Evolutionary conservation across 2,329 filamentous ascomycete species (phyloP), one percentile per base, ranked within the genome.

Genomic region (Kalaharituber pfeilii): DNA sequence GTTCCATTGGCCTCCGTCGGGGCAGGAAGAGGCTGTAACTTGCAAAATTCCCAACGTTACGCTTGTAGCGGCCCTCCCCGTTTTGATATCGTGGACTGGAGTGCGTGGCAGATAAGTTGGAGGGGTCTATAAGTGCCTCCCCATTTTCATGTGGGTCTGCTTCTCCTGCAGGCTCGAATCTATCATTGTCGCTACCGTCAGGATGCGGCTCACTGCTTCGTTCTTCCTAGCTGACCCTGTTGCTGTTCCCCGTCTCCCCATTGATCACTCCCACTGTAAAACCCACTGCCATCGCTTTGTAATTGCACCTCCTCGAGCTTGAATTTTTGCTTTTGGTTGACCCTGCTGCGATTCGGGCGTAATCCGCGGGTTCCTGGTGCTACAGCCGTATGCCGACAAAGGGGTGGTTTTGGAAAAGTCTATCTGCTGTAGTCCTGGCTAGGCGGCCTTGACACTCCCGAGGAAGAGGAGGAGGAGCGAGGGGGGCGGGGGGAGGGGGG

Each of bases 11-110:
- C 24, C 49, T 51, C 2, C 24, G 9, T 5, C 59, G 58, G 0
- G 61, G 55, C n/a, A 58, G 36, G n/a, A 33, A 39, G 33, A 60
- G 59, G 51, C 56, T 50, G 52, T 60, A 36, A 24, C 13, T 33
- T 20, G 55, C 20, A 13, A 60, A 52, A 27, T 28, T n/a, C 22
- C 22, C 39, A 49, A 15, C 47, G 55, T 18, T 52, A 25, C 15
- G 13, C 11, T 51, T 26, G 30, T 7, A 45, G 24, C 26, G 52
- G 44, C 36, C 51, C n/a, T 49, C 50, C 11, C 28, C 51, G 22
- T 33, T 20, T 26, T 15, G 18, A 15, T 55, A 45, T 18, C 28
- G 20, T 4, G 33, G 6, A 28, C 13, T 30, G 45, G 47, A n/a
- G 6, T 36, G 53, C 5, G 15, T 47, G 3, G 42, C n/a, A 25